Evolutionary conservation across 805 yeast genomes (phyloP).

Genomic region (Wickerhamiella kazuoi): DNA sequence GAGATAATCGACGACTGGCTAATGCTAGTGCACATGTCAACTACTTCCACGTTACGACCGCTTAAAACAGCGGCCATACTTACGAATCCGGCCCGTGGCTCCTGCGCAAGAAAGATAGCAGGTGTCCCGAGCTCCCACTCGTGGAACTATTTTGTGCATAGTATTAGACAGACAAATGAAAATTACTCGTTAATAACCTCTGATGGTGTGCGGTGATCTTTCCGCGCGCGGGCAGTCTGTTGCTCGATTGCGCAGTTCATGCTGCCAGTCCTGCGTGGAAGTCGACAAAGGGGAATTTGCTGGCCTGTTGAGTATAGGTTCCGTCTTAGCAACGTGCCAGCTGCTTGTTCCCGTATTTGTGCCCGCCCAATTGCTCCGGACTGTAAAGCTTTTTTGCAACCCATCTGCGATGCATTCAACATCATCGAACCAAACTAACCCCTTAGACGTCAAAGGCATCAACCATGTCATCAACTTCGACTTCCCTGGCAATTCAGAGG

Average conservation of each 20-base stretch:
- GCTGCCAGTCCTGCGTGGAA: too few relatives aligned
- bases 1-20: not conserved
- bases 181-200: not conserved
- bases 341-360: too few relatives aligned
- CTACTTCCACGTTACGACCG: too few relatives aligned
- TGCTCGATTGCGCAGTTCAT: too few relatives aligned
- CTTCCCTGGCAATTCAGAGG: constrained; percentile 76
- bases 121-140: not conserved
- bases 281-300: too few relatives aligned
- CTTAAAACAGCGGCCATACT: not conserved
- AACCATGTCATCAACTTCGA: constrained; percentile 83
- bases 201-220: not conserved
- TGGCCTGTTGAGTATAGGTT: too few relatives aligned
- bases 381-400: too few relatives aligned
- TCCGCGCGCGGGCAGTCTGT: too few relatives aligned
- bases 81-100: not conserved
- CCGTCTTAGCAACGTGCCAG: too few relatives aligned
- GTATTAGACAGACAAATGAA: not conserved
- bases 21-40: not conserved
- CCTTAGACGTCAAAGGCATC: constrained; percentile 87
- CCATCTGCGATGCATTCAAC: too few relatives aligned
- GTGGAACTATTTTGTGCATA: not conserved
- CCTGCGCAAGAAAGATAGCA: not conserved
- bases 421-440: too few relatives aligned
- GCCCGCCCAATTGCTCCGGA: too few relatives aligned